A percentile compares a stretch with the other conserved stretches of the same genome.
Conservation (phyloP, 805 yeast genomes). For the Torulaspora quercuum region DNA sequence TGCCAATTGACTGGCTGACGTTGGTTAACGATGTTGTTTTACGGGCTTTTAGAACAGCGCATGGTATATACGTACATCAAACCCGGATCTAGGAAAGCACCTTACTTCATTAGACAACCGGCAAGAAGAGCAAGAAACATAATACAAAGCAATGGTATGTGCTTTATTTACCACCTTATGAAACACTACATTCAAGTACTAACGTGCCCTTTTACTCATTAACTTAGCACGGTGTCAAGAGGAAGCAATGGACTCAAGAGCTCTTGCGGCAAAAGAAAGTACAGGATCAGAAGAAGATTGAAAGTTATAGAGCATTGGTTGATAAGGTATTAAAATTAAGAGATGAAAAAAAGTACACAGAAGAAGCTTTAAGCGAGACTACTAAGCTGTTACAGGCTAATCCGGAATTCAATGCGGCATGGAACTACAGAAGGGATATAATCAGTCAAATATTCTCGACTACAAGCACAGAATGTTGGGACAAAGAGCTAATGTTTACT, state of each 20-base stretch:
- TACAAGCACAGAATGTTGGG: constrained; percentile 36
- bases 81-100: no score
- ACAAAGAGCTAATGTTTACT: constrained; percentile 59
- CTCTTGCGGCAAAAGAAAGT: constrained; percentile 49
- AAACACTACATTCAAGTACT: constrained; percentile 1
- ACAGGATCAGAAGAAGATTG: constrained; percentile 61
- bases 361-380: constrained; percentile 49
- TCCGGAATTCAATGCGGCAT: constrained; percentile 83
- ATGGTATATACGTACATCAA: no score
- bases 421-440: constrained; percentile 86
- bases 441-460: constrained; percentile 33
- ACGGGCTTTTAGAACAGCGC: no score
- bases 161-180: not conserved
- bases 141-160: constrained; percentile 14
- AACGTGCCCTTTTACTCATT: no score
- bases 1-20: not conserved
- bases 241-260: constrained; percentile 55
- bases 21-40: not conserved
- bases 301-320: constrained; percentile 48
- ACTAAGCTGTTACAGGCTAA: constrained; percentile 57
- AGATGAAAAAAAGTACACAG: constrained; percentile 31
- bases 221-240: constrained; percentile 67
- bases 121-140: not conserved
- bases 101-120: no score
- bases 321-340: constrained; percentile 42